A percentile compares a stretch with the other conserved stretches of the same genome.
phyloP scores from a whole-genome alignment of 75 land plant species.

The Cunninghamia lanceolata region DNA sequence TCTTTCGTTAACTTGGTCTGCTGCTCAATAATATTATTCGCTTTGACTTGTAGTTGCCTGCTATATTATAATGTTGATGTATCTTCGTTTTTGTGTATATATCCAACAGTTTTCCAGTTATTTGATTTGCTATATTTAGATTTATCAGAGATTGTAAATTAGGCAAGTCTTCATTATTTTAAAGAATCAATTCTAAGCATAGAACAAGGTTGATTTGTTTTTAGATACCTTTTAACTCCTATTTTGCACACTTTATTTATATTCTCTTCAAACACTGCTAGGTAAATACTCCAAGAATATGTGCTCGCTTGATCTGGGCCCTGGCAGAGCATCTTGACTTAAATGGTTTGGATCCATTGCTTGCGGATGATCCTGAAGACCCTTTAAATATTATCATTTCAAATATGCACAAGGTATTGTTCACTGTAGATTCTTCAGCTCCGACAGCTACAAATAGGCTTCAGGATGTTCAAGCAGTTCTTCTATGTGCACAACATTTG shows the following conservation, averaged over 20 bases:
- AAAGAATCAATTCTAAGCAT: constrained; percentile 1
- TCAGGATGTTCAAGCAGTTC: constrained; percentile 97
- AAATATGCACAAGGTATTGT: constrained; percentile 90
- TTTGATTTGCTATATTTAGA: neutral
- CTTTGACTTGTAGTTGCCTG: neutral
- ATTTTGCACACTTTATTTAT: neutral
- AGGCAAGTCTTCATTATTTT: neutral
- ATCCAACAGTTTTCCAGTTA: neutral
- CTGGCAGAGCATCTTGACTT: constrained; percentile 93
- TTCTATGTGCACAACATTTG: constrained; percentile 79
- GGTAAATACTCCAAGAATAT: constrained; percentile 91
- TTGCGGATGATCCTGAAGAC: constrained; percentile 99
- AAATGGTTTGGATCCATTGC: constrained; percentile 94
- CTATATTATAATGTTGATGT: neutral
- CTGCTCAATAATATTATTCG: neutral
- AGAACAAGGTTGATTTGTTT: neutral
- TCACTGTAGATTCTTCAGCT: constrained; percentile 81
- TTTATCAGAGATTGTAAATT: neutral
- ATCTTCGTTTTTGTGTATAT: neutral
- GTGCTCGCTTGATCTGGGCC: constrained; percentile 91
- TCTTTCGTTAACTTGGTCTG: neutral
- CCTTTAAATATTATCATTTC: constrained; percentile 84
- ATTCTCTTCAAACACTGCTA: constrained; percentile 19
- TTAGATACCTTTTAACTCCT: neutral
- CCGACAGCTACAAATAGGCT: constrained; percentile 71